These are phyloP conservation scores for Exidia glandulosa DNA, from an alignment of 768 basidiomycete species.

Conservation along the genomic window DNA sequence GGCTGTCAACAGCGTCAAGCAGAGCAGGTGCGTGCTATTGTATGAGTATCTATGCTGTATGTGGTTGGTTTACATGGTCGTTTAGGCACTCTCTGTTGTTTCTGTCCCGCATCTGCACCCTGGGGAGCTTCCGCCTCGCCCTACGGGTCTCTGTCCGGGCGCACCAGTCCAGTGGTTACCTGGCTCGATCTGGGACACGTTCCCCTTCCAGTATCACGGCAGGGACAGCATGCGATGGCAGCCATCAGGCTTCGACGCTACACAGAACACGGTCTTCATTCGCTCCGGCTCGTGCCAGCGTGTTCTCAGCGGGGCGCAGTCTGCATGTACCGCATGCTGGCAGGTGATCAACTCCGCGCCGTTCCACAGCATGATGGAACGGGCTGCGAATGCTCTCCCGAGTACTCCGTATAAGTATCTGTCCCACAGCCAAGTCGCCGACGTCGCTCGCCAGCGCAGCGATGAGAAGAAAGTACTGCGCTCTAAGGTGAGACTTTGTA, in stretches of 20 bases:
- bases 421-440: neutral
- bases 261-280: neutral
- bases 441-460: neutral
- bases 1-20: no score
- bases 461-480: neutral
- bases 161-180: no score
- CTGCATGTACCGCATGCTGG: neutral
- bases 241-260: neutral
- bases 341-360: neutral
- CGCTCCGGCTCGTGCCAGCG: neutral
- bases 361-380: neutral
- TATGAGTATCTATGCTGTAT: no score
- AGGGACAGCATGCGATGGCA: neutral
- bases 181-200: neutral
- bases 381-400: neutral
- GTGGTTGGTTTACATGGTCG: no score
- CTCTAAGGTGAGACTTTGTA: neutral
- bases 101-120: no score
- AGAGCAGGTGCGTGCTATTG: no score
- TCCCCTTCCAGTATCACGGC: neutral
- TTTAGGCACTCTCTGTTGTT: no score
- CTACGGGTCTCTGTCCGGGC: no score
- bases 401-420: neutral
- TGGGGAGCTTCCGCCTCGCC: no score
- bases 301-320: neutral